These are phyloP conservation scores for Scheffersomyces lignosus DNA, from an alignment of 805 yeast species.

Conservation along the genomic window DNA sequence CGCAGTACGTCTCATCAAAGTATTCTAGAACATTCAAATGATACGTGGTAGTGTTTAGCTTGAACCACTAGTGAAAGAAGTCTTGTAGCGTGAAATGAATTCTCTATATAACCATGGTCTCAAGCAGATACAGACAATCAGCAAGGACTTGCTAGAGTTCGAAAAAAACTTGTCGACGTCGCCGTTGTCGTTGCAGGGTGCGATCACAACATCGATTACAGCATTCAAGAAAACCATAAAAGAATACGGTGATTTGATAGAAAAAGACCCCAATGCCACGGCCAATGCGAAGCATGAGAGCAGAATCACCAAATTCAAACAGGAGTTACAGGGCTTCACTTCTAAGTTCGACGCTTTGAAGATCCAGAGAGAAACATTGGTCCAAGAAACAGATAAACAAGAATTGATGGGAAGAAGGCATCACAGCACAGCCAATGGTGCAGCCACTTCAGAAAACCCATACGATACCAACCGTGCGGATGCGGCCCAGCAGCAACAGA, in stretches of 20 bases:
- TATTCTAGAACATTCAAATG: too few species aligned
- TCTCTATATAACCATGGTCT: conserved; percentile 87
- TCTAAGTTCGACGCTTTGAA: conserved; percentile 55
- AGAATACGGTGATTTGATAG: conserved; percentile 59
- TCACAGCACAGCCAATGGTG: conserved; percentile 9
- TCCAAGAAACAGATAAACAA: conserved; percentile 47
- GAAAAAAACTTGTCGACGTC: conserved; percentile 66
- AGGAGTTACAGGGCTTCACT: conserved; percentile 46
- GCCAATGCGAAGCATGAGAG: conserved; percentile 50
- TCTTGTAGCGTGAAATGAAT: conserved; percentile 55
- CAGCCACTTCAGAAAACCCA: conserved; percentile 48
- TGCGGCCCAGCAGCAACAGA: conserved; percentile 24
- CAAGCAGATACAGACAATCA: conserved; percentile 74
- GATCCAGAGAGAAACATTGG: conserved; percentile 51
- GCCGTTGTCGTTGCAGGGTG: conserved; percentile 74
- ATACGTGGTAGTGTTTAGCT: too few species aligned
- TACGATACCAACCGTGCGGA: conserved; percentile 29
- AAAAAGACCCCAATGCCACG: conserved; percentile 57
- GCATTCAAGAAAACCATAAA: conserved; percentile 74
- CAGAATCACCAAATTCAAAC: conserved; percentile 59
- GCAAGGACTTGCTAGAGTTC: conserved; percentile 66
- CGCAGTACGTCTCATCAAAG: too few species aligned
- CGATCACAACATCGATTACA: conserved; percentile 76
- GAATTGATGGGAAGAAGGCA: conserved; percentile 58
- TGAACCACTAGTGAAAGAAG: too few species aligned